phyloP scores from a whole-genome alignment of 2,329 filamentous ascomycete genomes.

The Septoria petroselini region DNA sequence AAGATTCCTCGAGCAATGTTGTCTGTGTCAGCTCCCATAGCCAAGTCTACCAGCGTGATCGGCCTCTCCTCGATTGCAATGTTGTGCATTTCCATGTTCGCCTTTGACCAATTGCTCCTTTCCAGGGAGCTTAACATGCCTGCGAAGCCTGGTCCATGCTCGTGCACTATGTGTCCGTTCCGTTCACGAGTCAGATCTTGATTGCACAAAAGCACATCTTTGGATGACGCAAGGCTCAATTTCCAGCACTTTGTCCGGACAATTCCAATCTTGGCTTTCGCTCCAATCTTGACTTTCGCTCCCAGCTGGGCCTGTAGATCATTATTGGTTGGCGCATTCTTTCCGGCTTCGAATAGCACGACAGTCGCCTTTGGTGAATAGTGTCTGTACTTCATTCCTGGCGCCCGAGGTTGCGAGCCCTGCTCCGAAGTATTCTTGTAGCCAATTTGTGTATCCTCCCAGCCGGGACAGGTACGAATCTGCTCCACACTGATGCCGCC shows the following conservation, averaged over 20 bases:
- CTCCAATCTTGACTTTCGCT: conserved; percentile 27
- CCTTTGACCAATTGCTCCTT: conserved; percentile 14
- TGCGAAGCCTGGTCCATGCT: conserved; percentile 30
- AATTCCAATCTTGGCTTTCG: conserved; percentile 39
- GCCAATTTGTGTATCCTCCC: conserved; percentile 72
- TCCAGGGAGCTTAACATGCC: conserved; percentile 29
- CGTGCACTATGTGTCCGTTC: conserved; percentile 15
- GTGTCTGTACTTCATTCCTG: conserved; percentile 98
- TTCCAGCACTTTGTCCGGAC: conserved; percentile 41
- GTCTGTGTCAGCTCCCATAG: conserved; percentile 66
- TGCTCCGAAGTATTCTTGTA: conserved; percentile 73
- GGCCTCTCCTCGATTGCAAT: conserved; percentile 5
- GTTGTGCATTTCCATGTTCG: conserved; percentile 8
- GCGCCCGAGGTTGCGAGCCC: conserved; percentile 70
- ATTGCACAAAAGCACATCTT: neutral
- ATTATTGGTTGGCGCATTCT: conserved; percentile 31
- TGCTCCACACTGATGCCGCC: conserved; percentile 84
- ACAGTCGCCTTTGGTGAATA: conserved; percentile 90
- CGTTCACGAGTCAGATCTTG: neutral
- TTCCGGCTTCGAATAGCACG: conserved; percentile 60
- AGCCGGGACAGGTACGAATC: conserved; percentile 69
- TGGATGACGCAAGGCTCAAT: conserved; percentile 20
- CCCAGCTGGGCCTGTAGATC: conserved; percentile 35
- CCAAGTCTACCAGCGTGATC: conserved; percentile 61
- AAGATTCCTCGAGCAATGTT: conserved; percentile 85